Base-by-base conservation (phyloP, 768 basidiomycete species). In the Polyporus arcularius region DNA sequence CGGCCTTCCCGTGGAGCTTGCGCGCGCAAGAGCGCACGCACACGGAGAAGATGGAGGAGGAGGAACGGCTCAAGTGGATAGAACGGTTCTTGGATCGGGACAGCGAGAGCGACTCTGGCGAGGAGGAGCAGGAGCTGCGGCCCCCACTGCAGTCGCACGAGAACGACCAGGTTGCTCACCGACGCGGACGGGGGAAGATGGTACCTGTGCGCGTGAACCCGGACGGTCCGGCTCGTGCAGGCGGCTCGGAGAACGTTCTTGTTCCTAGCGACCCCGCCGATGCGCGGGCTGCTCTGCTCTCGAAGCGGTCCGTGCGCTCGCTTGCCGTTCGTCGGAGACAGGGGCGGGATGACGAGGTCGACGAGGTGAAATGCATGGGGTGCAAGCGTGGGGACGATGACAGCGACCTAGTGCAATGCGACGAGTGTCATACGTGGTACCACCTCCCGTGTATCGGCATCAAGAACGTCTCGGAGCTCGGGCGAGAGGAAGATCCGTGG, bases 381-480 rank as follows among this genome's bases (percentile, higher is more conserved):
- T 93, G 91, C 69, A 73, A 76, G 45, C 87, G 85, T 16, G 77
- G 74, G 53, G 87, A 89, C 65, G 88, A 91, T 60, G 90, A 87
- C 4, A 77, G 87, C n/a, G 82, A 85, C 59, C 79, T 90, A 48
- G 92, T 94, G 35, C 92, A 92, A 67, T 94, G 92, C 65, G 91
- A 94, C 66, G 79, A 80, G 4, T 94, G 92, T 71, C 78, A 84
- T 69, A 86, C 79, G 15, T 94, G 92, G 92, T 93, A 89, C 69
- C 92, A 94, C 73, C 79, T 92, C 35, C 75, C 83, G 46, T 94
- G 92, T 72, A 86, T 94, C 40, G 91, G 90, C 53, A 88, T 94
- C 65, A 75, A 74, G 53, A 80, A 78, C 65, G 80, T 84, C 38
- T 73, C 80, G 11, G 85, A 91, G 53, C 77, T 93, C 15, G 92